phyloP scores from a whole-genome alignment of 2,329 filamentous ascomycete genomes.

The Curvularia lunata region DNA sequence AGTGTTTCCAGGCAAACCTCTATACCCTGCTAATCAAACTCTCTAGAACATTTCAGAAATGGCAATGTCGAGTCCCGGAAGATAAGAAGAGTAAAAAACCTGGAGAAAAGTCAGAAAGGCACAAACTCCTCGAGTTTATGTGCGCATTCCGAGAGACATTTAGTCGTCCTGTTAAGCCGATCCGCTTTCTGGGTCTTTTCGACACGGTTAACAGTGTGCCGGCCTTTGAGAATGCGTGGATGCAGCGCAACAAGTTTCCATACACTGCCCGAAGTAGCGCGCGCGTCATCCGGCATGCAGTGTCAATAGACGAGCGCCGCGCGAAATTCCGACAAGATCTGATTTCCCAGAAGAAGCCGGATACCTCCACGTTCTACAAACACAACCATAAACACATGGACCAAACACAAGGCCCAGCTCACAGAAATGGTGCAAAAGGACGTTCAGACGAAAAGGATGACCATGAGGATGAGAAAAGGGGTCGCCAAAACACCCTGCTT shows the following conservation, averaged over 20 bases:
- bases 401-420: conserved; percentile 18
- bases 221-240: conserved; percentile 75
- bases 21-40: not conserved
- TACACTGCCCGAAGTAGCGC: conserved; percentile 65
- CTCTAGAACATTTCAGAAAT: conserved; percentile 68
- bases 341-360: conserved; percentile 57
- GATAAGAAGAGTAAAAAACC: conserved; percentile 36
- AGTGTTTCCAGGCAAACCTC: conserved; percentile 3
- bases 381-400: conserved; percentile 34
- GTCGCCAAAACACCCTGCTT: conserved; percentile 33
- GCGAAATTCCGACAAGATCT: conserved; percentile 76
- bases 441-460: conserved; percentile 18
- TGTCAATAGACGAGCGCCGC: conserved; percentile 72
- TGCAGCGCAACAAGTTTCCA: conserved; percentile 78
- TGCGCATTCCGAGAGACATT: conserved; percentile 83
- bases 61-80: conserved; percentile 64
- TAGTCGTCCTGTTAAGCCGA: conserved; percentile 73
- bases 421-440: conserved; percentile 23
- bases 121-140: conserved; percentile 75
- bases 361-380: conserved; percentile 36
- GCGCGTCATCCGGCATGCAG: conserved; percentile 69
- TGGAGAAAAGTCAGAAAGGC: conserved; percentile 58
- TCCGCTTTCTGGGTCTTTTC: conserved; percentile 79
- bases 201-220: conserved; percentile 84
- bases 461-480: conserved; percentile 19